phyloP scores from a whole-genome alignment of 1,284 basidiomycete species.

The Gomphus bonarii region DNA sequence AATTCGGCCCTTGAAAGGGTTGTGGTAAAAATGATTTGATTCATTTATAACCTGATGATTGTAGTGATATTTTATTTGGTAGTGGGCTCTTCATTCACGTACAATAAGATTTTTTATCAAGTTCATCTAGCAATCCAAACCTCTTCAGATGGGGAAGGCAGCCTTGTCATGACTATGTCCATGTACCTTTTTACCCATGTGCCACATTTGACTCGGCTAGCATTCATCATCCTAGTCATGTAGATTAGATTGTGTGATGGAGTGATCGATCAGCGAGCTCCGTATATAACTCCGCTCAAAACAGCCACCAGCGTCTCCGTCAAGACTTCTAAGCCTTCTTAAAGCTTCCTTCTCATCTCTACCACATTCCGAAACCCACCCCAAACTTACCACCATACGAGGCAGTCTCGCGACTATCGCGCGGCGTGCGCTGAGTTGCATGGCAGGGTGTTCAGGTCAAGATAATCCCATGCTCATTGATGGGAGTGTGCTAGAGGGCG shows the following conservation, averaged over 20 bases:
- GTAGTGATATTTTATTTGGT: background rate
- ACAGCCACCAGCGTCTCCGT: background rate
- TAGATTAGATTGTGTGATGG: no score
- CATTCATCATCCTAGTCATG: no score
- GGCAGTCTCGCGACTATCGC: background rate
- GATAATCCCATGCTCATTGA: constrained; percentile 25
- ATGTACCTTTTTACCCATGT: no score
- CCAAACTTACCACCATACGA: background rate
- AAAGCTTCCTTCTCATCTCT: background rate
- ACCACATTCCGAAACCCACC: background rate
- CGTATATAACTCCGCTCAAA: background rate
- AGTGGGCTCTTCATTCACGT: no score
- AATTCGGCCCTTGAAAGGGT: background rate
- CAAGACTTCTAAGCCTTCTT: background rate
- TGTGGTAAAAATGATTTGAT: background rate
- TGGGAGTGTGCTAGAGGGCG: constrained; percentile 44
- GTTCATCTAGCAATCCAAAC: no score
- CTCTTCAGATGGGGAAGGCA: no score
- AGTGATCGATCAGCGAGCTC: no score
- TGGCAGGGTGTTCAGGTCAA: background rate
- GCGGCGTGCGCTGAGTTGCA: no score
- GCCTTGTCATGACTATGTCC: no score
- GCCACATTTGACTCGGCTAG: no score
- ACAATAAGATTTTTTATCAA: no score
- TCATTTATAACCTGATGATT: background rate